Evolutionary conservation across 768 basidiomycete species (phyloP).

Genomic region (Hygrophoropsis aurantiaca): DNA sequence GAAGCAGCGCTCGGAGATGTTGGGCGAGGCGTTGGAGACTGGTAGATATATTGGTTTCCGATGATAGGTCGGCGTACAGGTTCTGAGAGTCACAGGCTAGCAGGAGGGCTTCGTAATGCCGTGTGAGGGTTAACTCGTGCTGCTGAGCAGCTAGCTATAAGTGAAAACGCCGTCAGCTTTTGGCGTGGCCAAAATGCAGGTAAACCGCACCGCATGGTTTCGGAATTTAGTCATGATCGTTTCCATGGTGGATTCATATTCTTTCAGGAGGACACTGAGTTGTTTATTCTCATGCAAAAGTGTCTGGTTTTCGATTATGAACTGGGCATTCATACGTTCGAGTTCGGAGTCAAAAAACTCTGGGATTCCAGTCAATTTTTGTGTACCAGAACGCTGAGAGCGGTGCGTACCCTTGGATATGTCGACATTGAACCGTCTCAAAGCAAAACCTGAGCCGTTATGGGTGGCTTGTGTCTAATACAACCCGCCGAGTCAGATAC

Average conservation of each 20-base stretch:
- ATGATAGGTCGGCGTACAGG: constrained; percentile 54
- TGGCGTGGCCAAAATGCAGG: constrained; percentile 3
- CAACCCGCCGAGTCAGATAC: constrained; percentile 9
- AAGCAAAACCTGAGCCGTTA: constrained; percentile 68
- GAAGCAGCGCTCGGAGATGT: constrained; percentile 69
- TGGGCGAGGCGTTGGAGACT: constrained; percentile 73
- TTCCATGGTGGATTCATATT: constrained; percentile 93
- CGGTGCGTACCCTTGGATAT: constrained; percentile 72
- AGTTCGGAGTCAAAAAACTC: constrained; percentile 92
- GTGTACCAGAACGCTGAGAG: background rate
- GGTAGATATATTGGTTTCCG: constrained; percentile 57
- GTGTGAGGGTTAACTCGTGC: constrained; percentile 82
- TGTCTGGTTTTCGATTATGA: constrained; percentile 92
- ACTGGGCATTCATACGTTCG: constrained; percentile 85
- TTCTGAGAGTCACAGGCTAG: constrained; percentile 59
- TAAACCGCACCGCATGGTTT: constrained; percentile 74
- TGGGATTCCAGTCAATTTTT: constrained; percentile 33
- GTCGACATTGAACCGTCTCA: constrained; percentile 86
- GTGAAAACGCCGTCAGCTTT: constrained; percentile 7
- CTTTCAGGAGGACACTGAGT: constrained; percentile 81
- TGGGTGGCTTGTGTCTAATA: constrained; percentile 73
- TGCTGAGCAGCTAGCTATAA: constrained; percentile 84
- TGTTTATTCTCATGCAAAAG: constrained; percentile 96
- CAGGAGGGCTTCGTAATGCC: constrained; percentile 87
- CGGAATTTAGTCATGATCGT: constrained; percentile 97